Conservation (phyloP, 1,284 basidiomycete genomes). For the Peniophora sp. region DNA sequence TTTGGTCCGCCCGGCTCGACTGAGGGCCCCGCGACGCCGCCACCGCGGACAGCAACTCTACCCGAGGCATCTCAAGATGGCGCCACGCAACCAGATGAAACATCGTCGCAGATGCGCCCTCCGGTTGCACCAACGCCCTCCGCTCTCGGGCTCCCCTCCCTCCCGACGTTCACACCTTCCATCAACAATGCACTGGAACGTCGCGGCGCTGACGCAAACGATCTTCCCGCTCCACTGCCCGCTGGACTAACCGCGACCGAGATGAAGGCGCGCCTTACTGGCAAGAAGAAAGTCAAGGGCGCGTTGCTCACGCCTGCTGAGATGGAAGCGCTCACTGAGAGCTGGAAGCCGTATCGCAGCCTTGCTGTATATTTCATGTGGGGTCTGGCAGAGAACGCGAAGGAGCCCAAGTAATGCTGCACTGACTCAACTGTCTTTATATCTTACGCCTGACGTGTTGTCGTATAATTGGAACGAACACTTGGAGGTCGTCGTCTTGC, state of each 20-base stretch:
- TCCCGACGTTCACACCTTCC: conserved; percentile 65
- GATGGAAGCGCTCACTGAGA: conserved; percentile 72
- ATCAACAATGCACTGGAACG: conserved; percentile 41
- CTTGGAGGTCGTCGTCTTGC: no score
- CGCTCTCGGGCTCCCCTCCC: conserved; percentile 15
- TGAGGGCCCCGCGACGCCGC: conserved; percentile 3
- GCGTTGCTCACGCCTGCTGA: conserved; percentile 73
- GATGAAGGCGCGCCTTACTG: conserved; percentile 59
- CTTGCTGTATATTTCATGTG: conserved; percentile 41
- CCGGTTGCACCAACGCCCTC: conserved; percentile 12
- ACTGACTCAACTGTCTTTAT: no score
- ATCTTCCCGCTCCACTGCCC: conserved; percentile 38
- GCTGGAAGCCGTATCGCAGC: conserved; percentile 77
- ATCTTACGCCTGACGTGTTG: no score
- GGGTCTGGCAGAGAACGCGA: background rate
- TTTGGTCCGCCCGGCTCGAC: conserved; percentile 1
- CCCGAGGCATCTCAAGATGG: conserved; percentile 1
- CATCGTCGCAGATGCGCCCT: conserved; percentile 7
- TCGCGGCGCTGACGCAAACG: conserved; percentile 9
- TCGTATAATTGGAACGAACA: no score
- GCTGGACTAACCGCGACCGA: conserved; percentile 52
- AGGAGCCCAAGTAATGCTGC: background rate
- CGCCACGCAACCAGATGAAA: background rate
- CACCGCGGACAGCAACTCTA: background rate
- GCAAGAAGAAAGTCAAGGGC: conserved; percentile 84